phyloP scores from a whole-genome alignment of 2,329 filamentous ascomycete genomes.

The Aspergillus arachidicola region DNA sequence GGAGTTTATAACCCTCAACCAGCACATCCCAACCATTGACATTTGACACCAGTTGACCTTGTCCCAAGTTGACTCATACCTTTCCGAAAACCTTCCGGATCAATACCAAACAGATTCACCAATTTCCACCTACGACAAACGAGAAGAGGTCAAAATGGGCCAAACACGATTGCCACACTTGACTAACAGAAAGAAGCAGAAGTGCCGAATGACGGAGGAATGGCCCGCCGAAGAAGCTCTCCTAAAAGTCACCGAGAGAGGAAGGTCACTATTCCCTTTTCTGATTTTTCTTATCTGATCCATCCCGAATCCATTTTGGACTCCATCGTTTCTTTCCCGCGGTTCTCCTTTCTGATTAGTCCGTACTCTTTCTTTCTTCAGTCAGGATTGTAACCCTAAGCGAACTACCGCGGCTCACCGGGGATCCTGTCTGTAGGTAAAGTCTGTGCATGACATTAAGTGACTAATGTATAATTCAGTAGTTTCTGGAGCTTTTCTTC shows the following conservation, averaged over 20 bases:
- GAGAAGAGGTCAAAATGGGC: not conserved
- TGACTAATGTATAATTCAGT: no score
- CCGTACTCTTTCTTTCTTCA: not conserved
- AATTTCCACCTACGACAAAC: not conserved
- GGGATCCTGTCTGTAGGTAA: no score
- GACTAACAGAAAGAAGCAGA: slow-evolving; percentile 1
- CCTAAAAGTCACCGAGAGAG: not conserved
- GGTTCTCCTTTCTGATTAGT: not conserved
- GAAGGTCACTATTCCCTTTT: not conserved
- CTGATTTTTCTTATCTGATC: slow-evolving; percentile 12
- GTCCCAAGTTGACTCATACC: not conserved
- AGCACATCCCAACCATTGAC: not conserved
- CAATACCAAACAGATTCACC: not conserved
- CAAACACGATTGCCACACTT: not conserved
- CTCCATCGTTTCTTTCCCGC: not conserved
- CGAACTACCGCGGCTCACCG: not conserved
- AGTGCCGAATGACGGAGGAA: slow-evolving; percentile 27
- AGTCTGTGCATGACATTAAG: no score
- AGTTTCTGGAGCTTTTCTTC: no score
- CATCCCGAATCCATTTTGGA: not conserved
- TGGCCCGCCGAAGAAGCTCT: slow-evolving; percentile 9
- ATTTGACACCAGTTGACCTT: not conserved
- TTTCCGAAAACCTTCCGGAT: not conserved
- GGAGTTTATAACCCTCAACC: slow-evolving; percentile 15
- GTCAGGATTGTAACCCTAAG: not conserved